Conservation (phyloP, 129 eudicot species). For the Smallanthus sonchifolius region DNA sequence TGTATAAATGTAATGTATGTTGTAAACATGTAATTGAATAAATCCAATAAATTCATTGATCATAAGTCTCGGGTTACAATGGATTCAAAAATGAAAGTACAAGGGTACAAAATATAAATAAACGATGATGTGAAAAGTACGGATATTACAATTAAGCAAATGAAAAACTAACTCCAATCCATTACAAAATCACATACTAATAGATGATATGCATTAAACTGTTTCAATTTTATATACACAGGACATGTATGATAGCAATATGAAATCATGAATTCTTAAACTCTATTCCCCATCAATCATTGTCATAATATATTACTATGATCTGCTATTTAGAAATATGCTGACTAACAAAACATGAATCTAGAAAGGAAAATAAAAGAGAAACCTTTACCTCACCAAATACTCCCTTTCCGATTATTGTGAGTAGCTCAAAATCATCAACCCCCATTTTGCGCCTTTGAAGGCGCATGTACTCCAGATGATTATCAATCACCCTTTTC, state of each 20-base stretch:
- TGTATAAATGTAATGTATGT: no score
- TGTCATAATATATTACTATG: not conserved
- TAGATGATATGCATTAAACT: not conserved
- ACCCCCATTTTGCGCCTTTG: constrained; percentile 97
- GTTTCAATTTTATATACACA: constrained; percentile 5
- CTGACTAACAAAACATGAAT: not conserved
- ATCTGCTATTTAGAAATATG: not conserved
- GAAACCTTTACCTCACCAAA: constrained; percentile 71
- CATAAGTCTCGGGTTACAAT: no score
- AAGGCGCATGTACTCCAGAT: constrained; percentile 96
- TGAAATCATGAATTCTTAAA: not conserved
- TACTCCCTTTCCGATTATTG: constrained; percentile 95
- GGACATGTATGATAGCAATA: not conserved
- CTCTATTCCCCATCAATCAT: not conserved
- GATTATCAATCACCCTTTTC: no score
- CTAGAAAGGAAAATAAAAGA: not conserved
- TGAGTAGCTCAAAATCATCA: constrained; percentile 84
- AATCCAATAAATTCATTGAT: no score
- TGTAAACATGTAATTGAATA: no score
- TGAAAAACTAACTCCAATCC: no score
- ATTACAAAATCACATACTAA: no score
- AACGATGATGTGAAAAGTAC: no score
- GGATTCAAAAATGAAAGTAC: no score
- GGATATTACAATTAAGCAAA: no score
- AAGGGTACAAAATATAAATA: no score